Evolutionary conservation across 352 stramenopile genomes (phyloP), one percentile per base, ranked within the genome.

Genomic region (Elongisporangium undulatum): DNA sequence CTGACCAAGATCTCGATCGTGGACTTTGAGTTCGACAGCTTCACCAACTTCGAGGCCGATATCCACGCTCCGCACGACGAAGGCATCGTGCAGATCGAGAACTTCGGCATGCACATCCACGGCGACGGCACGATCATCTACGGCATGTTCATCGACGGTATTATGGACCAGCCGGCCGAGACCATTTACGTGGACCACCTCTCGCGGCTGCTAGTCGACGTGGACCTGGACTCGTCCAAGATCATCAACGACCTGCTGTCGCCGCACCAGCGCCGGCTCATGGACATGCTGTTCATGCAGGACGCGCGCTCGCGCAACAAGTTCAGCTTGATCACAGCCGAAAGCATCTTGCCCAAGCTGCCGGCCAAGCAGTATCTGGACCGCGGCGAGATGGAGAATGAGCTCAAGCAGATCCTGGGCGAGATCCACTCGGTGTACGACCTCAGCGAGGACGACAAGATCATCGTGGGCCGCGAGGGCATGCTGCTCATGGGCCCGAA

Each of bases 21-120:
- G 6, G 97, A 99, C 71, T 99, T 99, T 72, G 97, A 97, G 45
- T 94, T 98, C 55, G 97, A 97, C 24, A 87, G 97, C 29, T 97
- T 98, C 65, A 98, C 98, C 8, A 99, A 99, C 67, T 99, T 99
- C 66, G 97, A 99, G 69, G 97, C 97, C 10, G 95, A 99, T 56
- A 99, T 99, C 61, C 87, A 98, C 61, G 96, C 95, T 56, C 88
- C 95, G 1, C 87, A 95, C 58, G 85, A 98, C 24, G 81, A 90
- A 29, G 94, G 92, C 26, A 90, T 99, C 20, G 88, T 98, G n/a
- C 96, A 99, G 77, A 95, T 99, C 51, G 96, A 99, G 69, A 99
- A 91, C 56, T 99, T 99, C 67, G 97, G 96, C 12, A 94, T 92
- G 79, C 82, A 92, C 45, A 64, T 94, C 9, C 84, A 89, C 38